These are phyloP conservation scores for Cyclotella baltica DNA, from an alignment of 108 stramenopile species.

Conservation along the genomic window DNA sequence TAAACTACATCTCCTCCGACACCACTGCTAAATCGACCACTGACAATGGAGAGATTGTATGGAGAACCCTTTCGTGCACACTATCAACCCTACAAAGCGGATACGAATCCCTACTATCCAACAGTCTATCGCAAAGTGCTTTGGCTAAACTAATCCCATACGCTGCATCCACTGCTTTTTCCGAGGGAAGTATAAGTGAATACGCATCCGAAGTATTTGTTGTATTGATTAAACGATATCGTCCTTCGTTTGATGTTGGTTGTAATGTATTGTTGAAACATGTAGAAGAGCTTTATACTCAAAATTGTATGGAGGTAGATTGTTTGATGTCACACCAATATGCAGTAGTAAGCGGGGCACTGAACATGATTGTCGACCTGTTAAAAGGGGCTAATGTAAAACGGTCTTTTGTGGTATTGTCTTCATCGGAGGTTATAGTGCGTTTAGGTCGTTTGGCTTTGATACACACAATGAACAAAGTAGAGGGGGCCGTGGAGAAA, in stretches of 20 bases:
- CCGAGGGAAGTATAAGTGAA: neutral
- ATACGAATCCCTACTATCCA: slow-evolving; percentile 23
- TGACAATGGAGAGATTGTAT: slow-evolving; percentile 1
- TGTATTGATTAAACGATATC: slow-evolving; percentile 13
- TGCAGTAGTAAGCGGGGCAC: slow-evolving; percentile 20
- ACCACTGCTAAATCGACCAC: neutral
- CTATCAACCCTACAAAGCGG: neutral
- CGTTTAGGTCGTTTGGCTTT: slow-evolving; percentile 35
- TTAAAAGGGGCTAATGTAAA: slow-evolving; percentile 30
- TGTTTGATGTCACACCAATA: neutral
- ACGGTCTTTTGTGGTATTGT: slow-evolving; percentile 26
- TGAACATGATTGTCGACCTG: slow-evolving; percentile 5
- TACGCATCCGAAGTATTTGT: slow-evolving; percentile 27
- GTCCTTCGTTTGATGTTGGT: slow-evolving; percentile 30
- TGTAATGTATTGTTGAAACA: slow-evolving; percentile 23
- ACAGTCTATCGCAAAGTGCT: slow-evolving; percentile 27
- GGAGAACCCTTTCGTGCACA: slow-evolving; percentile 33
- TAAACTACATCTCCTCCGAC: slow-evolving; percentile 15
- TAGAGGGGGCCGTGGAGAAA: slow-evolving; percentile 9
- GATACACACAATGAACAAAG: neutral
- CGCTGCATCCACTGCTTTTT: slow-evolving; percentile 9
- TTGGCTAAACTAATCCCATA: slow-evolving; percentile 22
- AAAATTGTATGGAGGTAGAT: neutral
- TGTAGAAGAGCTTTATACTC: slow-evolving; percentile 18
- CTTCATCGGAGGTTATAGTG: slow-evolving; percentile 24